phyloP scores from a whole-genome alignment of 2,329 filamentous ascomycete species.

The Penicillium sp. region DNA sequence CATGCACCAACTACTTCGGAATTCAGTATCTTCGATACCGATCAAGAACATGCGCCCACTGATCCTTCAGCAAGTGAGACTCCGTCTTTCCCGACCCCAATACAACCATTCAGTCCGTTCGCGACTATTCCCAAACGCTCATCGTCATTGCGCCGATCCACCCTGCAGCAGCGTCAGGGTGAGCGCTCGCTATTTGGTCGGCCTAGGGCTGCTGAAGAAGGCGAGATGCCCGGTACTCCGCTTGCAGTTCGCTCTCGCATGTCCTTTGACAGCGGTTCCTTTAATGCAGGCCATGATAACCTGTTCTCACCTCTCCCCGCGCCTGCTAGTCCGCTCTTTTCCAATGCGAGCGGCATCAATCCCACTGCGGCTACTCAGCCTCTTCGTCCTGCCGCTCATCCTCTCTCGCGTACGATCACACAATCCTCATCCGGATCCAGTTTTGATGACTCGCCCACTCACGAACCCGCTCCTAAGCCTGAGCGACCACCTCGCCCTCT shows the following conservation, averaged over 20 bases:
- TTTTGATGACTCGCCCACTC: slow-evolving; percentile 69
- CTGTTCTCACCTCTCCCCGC: slow-evolving; percentile 63
- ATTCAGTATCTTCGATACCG: slow-evolving; percentile 73
- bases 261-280: slow-evolving; percentile 71
- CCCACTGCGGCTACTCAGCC: slow-evolving; percentile 30
- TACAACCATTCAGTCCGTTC: slow-evolving; percentile 48
- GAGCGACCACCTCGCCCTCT: slow-evolving; percentile 54
- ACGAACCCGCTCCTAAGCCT: slow-evolving; percentile 56
- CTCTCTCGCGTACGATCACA: slow-evolving; percentile 80
- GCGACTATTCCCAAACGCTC: slow-evolving; percentile 64
- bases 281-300: slow-evolving; percentile 62
- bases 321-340: slow-evolving; percentile 47
- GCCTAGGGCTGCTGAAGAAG: slow-evolving; percentile 32
- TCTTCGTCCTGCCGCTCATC: slow-evolving; percentile 60
- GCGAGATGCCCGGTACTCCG: slow-evolving; percentile 55
- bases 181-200: slow-evolving; percentile 59
- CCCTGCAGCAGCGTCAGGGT: slow-evolving; percentile 76
- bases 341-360: slow-evolving; percentile 15
- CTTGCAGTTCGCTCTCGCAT: slow-evolving; percentile 66
- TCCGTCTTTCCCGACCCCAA: slow-evolving; percentile 24
- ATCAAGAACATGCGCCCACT: slow-evolving; percentile 26
- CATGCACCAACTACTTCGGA: slow-evolving; percentile 66
- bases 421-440: slow-evolving; percentile 83
- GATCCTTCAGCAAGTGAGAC: slow-evolving; percentile 30
- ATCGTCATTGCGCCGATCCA: slow-evolving; percentile 79